These are phyloP conservation scores for Chloropicon primus DNA, from an alignment of 139 green algal genomes.

Conservation along the genomic window DNA sequence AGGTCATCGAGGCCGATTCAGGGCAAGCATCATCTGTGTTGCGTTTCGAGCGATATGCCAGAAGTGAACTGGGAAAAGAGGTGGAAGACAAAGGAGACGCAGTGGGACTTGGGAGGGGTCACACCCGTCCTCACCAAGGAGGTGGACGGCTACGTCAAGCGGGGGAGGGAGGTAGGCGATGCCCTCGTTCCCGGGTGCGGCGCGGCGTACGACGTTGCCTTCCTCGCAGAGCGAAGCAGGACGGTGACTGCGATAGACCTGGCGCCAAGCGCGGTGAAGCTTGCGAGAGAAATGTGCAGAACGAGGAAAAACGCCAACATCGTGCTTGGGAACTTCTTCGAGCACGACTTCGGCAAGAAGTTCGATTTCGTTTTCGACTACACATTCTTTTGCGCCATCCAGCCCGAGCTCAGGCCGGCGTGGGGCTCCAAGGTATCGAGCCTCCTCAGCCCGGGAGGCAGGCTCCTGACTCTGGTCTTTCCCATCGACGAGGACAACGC, in stretches of 20 bases:
- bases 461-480: neutral
- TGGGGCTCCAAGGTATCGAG: neutral
- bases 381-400: neutral
- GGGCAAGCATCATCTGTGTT: too few species aligned
- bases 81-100: neutral
- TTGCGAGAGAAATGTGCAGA: neutral
- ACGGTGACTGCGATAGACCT: neutral
- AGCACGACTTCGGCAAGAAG: neutral
- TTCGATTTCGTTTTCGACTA: neutral
- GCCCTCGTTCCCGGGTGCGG: neutral
- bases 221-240: neutral
- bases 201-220: neutral
- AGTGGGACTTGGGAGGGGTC: neutral
- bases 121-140: neutral
- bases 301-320: neutral
- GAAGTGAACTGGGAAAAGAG: neutral
- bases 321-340: neutral
- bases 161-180: neutral
- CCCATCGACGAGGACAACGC: neutral
- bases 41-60: too few species aligned
- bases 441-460: neutral
- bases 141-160: neutral
- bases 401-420: neutral
- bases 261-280: neutral
- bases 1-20: too few species aligned